phyloP scores from a whole-genome alignment of 805 yeast species.

The Metschnikowia arizonensis region DNA sequence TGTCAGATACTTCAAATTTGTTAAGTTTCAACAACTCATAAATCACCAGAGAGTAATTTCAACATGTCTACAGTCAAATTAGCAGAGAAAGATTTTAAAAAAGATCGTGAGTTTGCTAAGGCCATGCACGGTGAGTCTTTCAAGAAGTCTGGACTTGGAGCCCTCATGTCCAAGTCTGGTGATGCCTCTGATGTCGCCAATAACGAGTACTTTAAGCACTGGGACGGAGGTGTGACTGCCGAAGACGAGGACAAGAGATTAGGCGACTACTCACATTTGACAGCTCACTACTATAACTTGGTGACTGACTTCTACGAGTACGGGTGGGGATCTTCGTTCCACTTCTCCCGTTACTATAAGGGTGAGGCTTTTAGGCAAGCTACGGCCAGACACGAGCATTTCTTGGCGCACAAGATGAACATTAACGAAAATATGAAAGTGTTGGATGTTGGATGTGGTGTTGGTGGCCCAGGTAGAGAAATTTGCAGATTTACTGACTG shows the following conservation, averaged over 20 bases:
- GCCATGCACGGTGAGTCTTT: constrained; percentile 82
- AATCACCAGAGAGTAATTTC: constrained; percentile 4
- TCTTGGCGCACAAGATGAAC: constrained; percentile 81
- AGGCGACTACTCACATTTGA: constrained; percentile 81
- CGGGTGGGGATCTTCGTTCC: constrained; percentile 99
- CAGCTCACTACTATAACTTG: constrained; percentile 93
- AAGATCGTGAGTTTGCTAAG: constrained; percentile 71
- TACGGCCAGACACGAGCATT: constrained; percentile 96
- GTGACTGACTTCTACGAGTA: constrained; percentile 98
- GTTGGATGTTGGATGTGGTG: constrained; percentile 98
- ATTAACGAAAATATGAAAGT: constrained; percentile 78
- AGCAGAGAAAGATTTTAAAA: constrained; percentile 49
- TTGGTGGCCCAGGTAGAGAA: constrained; percentile 99
- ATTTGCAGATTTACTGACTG: constrained; percentile 88
- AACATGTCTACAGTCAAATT: constrained; percentile 24
- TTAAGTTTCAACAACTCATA: constrained; percentile 18
- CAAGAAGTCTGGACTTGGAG: constrained; percentile 65
- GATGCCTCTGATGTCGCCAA: constrained; percentile 76
- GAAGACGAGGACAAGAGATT: constrained; percentile 72
- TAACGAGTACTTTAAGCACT: constrained; percentile 89
- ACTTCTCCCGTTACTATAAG: constrained; percentile 86
- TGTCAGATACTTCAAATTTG: neutral
- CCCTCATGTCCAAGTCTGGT: constrained; percentile 67
- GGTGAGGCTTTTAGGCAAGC: constrained; percentile 95
- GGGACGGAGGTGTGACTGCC: constrained; percentile 86